Conservation (phyloP, 2,329 filamentous ascomycete species). For the Cordyceps javanica region DNA sequence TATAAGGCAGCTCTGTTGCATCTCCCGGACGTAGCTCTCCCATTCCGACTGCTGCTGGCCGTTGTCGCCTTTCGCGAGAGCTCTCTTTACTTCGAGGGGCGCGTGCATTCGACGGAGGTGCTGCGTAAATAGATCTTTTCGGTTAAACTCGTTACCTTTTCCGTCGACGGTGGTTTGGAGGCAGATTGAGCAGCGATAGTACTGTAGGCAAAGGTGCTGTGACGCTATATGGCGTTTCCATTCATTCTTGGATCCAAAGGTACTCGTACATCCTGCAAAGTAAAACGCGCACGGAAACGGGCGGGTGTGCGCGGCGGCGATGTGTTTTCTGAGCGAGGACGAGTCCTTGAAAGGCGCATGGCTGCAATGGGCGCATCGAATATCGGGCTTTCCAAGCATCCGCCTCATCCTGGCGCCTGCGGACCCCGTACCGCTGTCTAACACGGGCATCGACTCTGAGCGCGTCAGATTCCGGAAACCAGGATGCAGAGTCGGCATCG, state of each 20-base stretch:
- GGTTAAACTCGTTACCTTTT: constrained; percentile 72
- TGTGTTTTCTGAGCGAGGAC: constrained; percentile 59
- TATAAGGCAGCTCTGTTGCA: constrained; percentile 69
- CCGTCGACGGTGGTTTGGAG: constrained; percentile 47
- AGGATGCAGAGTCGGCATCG: neutral
- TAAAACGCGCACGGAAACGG: constrained; percentile 83
- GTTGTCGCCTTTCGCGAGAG: constrained; percentile 47
- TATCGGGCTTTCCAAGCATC: constrained; percentile 53
- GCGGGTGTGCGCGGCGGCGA: constrained; percentile 61
- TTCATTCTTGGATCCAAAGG: constrained; percentile 90
- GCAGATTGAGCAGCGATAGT: constrained; percentile 59
- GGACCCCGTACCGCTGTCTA: constrained; percentile 25
- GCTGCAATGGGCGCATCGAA: constrained; percentile 54
- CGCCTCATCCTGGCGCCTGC: constrained; percentile 39
- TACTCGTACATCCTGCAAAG: constrained; percentile 74
- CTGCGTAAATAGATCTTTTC: constrained; percentile 93
- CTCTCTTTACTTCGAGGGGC: constrained; percentile 56
- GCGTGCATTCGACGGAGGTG: constrained; percentile 93
- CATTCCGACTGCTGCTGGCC: constrained; percentile 55
- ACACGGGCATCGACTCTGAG: constrained; percentile 14
- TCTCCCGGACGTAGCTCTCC: constrained; percentile 60
- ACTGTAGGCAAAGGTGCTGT: constrained; percentile 71
- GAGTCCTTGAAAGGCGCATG: constrained; percentile 62
- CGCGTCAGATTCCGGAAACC: constrained; percentile 1
- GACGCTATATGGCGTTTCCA: constrained; percentile 95